Conservation (phyloP, 345 rosid species). For the Eucalyptus albens region DNA sequence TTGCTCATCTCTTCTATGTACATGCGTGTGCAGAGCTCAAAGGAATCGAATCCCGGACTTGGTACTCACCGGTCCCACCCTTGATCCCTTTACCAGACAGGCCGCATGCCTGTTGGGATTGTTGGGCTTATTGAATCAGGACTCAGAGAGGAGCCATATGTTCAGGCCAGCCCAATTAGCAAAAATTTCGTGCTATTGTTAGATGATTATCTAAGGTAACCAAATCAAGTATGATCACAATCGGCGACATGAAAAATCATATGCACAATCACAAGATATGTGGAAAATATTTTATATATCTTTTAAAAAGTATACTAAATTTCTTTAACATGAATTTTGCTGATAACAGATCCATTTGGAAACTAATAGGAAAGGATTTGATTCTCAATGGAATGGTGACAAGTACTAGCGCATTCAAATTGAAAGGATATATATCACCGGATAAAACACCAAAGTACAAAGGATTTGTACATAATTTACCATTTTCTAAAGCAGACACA, state of each 20-base stretch:
- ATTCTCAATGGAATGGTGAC: neutral
- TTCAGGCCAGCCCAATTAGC: neutral
- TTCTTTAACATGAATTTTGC: neutral
- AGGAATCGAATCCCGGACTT: neutral
- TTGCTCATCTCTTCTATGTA: neutral
- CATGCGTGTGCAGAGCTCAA: neutral
- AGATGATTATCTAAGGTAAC: too few species aligned
- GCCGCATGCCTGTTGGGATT: neutral
- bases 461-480: neutral
- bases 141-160: neutral
- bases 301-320: rapidly evolving
- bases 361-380: neutral
- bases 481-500: neutral
- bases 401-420: neutral
- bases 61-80: neutral
- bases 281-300: too few species aligned
- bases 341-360: neutral
- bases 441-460: neutral
- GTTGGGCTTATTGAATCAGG: neutral
- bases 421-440: rapidly evolving
- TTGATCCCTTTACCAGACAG: neutral
- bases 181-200: neutral
- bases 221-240: too few species aligned
- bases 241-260: too few species aligned
- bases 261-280: too few species aligned